Evolutionary conservation across 805 yeast species (phyloP).

Genomic region (Saccharomycopsis schoenii): DNA sequence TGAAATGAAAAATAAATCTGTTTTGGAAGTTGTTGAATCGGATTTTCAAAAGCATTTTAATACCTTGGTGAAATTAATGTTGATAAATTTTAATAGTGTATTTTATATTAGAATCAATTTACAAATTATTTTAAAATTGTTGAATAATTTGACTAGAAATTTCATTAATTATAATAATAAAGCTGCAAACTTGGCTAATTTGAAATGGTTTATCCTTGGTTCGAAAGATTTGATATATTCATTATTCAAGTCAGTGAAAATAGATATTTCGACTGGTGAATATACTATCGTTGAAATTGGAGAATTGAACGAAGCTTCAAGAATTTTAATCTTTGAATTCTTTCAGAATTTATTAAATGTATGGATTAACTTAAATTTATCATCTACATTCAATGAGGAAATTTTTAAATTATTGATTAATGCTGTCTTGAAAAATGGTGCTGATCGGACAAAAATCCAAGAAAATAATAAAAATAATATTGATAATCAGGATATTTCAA

Average conservation of each 20-base stretch:
- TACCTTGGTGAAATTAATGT: conserved; percentile 3
- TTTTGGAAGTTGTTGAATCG: background rate
- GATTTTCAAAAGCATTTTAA: conserved; percentile 5
- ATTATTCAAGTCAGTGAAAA: background rate
- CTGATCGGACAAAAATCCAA: background rate
- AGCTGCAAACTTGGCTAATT: background rate
- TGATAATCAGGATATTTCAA: background rate
- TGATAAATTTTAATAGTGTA: conserved; percentile 13
- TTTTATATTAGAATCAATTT: conserved; percentile 14
- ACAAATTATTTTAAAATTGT: conserved; percentile 8
- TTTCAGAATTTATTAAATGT: conserved; percentile 5
- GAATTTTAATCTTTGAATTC: background rate
- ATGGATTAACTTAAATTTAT: background rate
- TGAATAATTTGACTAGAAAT: conserved; percentile 11
- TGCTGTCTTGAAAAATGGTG: background rate
- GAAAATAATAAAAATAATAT: background rate
- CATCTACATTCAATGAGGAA: background rate
- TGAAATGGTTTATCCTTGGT: conserved; percentile 5
- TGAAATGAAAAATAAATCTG: background rate
- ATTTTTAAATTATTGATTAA: background rate
- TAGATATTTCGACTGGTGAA: background rate
- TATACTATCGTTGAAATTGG: conserved; percentile 5
- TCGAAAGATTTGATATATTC: background rate
- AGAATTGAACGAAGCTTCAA: conserved; percentile 6
- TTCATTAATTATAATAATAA: conserved; percentile 4